Evolutionary conservation across 148 eudicot species (phyloP), one percentile per base, ranked within the genome.

Genomic region (Drosera capensis): DNA sequence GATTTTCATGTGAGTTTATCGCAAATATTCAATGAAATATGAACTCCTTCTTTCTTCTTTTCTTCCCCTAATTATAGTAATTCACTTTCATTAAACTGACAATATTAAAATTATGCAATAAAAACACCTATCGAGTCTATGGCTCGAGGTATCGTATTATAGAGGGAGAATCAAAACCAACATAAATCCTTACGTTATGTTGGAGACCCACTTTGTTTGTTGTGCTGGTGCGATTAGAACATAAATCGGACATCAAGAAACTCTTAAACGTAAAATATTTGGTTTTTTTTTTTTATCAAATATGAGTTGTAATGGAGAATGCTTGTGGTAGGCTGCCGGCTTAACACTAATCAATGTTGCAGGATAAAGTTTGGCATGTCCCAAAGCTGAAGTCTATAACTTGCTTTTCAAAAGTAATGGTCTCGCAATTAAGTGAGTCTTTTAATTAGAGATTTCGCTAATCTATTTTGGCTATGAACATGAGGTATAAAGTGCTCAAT

Each of bases 401-500:
- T 57, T 58, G 18, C 49, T 26, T 31, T 28, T 43, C 67, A 67
- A 45, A 0, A 57, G 35, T 14, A 64, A 46, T 40, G 59, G 49
- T 46, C 57, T 51, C 14, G 43, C 24, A 19, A 60, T 55, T 3
- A 61, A 20, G n/a, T 67, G 55, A 61, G 29, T 3, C 55, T 8
- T 25, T 67, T 62, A 31, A 68, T 56, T 8, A 57, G 52, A 8
- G 57, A 63, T 24, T 63, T 41, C 5, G 22, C 49, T 0, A 68
- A 20, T n/a, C 65, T 48, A 44, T 68, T 68, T 63, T 58, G 54
- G 12, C 65, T 68, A 12, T 68, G 62, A n/a, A 57, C 54, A 59
- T 63, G 62, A 15, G 58, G 46, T 2, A 58, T 46, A 1, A 48
- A 57, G 38, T 63, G 62, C 46, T 68, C 53, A 28, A 62, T 35